Evolutionary conservation across 2,329 filamentous ascomycete genomes (phyloP).

Genomic region (Diaporthe capsici): DNA sequence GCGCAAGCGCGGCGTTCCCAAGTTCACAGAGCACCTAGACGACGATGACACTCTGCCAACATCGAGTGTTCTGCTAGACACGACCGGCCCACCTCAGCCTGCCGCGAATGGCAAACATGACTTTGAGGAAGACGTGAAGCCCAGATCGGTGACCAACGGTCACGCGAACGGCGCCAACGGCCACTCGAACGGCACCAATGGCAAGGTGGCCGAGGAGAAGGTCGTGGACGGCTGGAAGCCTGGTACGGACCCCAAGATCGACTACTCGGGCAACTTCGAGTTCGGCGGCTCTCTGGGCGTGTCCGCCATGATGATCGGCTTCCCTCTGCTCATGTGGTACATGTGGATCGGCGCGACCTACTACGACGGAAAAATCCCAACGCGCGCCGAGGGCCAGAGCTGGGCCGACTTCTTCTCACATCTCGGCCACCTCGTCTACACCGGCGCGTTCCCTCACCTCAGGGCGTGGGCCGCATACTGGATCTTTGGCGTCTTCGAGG

Average conservation of each 20-base stretch:
- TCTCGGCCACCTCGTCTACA: slow-evolving; percentile 80
- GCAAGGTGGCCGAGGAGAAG: slow-evolving; percentile 49
- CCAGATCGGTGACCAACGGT: slow-evolving; percentile 42
- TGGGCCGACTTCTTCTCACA: slow-evolving; percentile 80
- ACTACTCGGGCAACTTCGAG: slow-evolving; percentile 78
- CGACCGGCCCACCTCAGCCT: not conserved
- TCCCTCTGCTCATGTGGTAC: slow-evolving; percentile 97
- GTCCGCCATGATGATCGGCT: slow-evolving; percentile 87
- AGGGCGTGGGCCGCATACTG: slow-evolving; percentile 96
- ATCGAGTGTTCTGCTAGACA: slow-evolving; percentile 47
- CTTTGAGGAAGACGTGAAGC: slow-evolving; percentile 6
- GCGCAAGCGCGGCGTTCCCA: slow-evolving; percentile 62
- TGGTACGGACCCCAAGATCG: slow-evolving; percentile 73
- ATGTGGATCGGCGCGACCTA: slow-evolving; percentile 98
- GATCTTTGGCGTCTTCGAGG: slow-evolving; percentile 90
- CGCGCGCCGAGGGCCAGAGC: slow-evolving; percentile 74
- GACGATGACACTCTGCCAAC: slow-evolving; percentile 55
- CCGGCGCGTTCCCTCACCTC: slow-evolving; percentile 84
- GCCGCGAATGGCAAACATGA: not conserved
- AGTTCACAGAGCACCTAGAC: slow-evolving; percentile 65
- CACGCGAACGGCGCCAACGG: slow-evolving; percentile 49
- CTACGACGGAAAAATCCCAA: slow-evolving; percentile 87
- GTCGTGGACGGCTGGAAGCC: slow-evolving; percentile 70
- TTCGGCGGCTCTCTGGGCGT: slow-evolving; percentile 92
- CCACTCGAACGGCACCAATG: slow-evolving; percentile 48